Percentiles rank a stretch among this genome's conserved stretches.
Conservation (phyloP, 2,329 filamentous ascomycete species). For the Pestalotiopsis sp. region DNA sequence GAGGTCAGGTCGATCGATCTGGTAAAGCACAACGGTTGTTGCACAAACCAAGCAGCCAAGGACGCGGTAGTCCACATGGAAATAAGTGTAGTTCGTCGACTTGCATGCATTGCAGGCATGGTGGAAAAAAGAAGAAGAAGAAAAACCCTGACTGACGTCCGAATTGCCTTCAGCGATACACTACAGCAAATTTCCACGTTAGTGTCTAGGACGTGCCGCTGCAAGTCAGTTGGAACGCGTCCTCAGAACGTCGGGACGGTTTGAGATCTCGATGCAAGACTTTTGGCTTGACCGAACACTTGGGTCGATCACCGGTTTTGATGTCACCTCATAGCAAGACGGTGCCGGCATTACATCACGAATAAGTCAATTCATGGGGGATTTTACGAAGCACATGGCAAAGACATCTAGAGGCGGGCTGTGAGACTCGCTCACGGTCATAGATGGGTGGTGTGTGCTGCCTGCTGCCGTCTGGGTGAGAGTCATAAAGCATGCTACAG, state of each 20-base stretch:
- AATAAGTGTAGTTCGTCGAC: background rate
- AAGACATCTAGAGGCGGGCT: background rate
- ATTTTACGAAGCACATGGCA: too few species aligned
- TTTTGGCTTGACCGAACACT: too few species aligned
- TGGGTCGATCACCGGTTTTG: background rate
- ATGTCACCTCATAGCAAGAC: background rate
- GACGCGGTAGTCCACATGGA: background rate
- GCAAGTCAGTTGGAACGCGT: too few species aligned
- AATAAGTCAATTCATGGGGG: background rate
- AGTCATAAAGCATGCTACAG: background rate
- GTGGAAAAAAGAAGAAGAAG: too few species aligned
- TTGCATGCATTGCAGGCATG: background rate
- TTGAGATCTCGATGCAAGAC: too few species aligned
- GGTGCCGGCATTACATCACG: background rate
- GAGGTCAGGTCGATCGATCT: background rate
- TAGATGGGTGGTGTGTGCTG: background rate
- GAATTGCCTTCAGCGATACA: background rate
- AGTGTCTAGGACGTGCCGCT: too few species aligned
- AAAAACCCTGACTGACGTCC: background rate
- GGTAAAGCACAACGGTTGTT: background rate
- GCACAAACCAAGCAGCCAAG: background rate
- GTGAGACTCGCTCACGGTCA: background rate
- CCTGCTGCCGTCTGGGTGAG: background rate
- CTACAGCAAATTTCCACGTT: background rate
- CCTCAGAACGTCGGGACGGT: too few species aligned